phyloP scores from a whole-genome alignment of 768 basidiomycete genomes.

The Gautieria morchelliformis region DNA sequence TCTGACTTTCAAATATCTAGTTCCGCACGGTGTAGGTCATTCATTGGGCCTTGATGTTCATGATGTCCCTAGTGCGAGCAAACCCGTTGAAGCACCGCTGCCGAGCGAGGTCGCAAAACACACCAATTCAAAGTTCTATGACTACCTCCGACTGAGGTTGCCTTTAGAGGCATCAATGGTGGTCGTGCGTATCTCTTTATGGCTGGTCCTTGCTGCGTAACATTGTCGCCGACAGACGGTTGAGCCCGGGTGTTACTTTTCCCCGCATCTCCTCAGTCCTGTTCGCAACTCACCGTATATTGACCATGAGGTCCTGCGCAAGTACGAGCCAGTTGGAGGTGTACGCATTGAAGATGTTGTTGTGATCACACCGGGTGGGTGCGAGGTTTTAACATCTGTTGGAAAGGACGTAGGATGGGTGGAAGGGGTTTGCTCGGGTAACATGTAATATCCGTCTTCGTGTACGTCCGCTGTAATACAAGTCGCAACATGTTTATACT shows the following conservation, averaged over 20 bases:
- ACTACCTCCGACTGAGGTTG: conserved; percentile 69
- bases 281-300: conserved; percentile 57
- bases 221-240: conserved; percentile 49
- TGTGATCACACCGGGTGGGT: conserved; percentile 61
- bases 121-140: conserved; percentile 59
- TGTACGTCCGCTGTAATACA: too few species aligned
- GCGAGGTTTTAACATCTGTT: conserved; percentile 80
- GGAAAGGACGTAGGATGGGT: conserved; percentile 76
- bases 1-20: not conserved
- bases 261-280: conserved; percentile 61
- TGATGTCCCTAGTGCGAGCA: conserved; percentile 78
- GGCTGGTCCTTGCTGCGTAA: not conserved
- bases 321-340: conserved; percentile 79
- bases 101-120: conserved; percentile 19
- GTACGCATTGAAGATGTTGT: conserved; percentile 93
- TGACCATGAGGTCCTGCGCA: conserved; percentile 54
- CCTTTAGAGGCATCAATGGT: conserved; percentile 76
- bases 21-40: conserved; percentile 90
- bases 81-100: conserved; percentile 33
- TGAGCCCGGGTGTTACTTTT: conserved; percentile 87
- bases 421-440: conserved; percentile 73
- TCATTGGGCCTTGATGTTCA: conserved; percentile 92
- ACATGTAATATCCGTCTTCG: conserved; percentile 15
- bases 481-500: too few species aligned
- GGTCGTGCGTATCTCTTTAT: conserved; percentile 45